phyloP scores from a whole-genome alignment of 768 basidiomycete species.

The Suillus americanus region DNA sequence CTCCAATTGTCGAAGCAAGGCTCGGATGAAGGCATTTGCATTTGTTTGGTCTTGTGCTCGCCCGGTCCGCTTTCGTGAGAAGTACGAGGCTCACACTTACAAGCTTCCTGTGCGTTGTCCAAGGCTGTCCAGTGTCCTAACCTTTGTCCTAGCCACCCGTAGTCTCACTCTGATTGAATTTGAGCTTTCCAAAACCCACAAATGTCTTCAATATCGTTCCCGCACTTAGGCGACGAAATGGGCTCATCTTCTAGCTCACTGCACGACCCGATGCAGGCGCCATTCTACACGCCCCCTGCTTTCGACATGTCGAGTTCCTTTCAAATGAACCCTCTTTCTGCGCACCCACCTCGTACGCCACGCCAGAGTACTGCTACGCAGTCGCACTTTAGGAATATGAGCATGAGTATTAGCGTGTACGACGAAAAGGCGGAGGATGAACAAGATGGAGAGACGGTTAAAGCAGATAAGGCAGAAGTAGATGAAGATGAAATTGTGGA shows the following conservation, averaged over 20 bases:
- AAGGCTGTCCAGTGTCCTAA: background rate
- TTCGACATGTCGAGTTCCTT: slow-evolving; percentile 65
- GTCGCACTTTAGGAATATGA: slow-evolving; percentile 24
- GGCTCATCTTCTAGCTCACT: slow-evolving; percentile 35
- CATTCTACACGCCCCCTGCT: slow-evolving; percentile 51
- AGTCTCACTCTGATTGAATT: background rate
- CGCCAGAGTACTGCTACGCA: slow-evolving; percentile 33
- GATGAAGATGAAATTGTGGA: slow-evolving; percentile 40
- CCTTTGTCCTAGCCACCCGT: background rate
- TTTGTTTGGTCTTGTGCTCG: slow-evolving; percentile 25
- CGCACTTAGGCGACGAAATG: slow-evolving; percentile 36
- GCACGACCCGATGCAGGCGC: slow-evolving; percentile 39
- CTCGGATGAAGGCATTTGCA: slow-evolving; percentile 1
- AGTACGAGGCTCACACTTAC: background rate
- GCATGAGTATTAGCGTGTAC: slow-evolving; percentile 31
- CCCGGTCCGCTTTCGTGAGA: slow-evolving; percentile 3
- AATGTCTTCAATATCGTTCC: slow-evolving; percentile 75
- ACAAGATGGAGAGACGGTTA: slow-evolving; percentile 16
- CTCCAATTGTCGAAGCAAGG: background rate
- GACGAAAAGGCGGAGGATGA: slow-evolving; percentile 43
- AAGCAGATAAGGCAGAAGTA: slow-evolving; percentile 13
- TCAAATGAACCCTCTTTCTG: slow-evolving; percentile 79
- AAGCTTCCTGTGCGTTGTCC: background rate
- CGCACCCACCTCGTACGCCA: slow-evolving; percentile 78
- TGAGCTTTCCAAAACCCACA: background rate